These are phyloP conservation scores for Mycena haematopus DNA, from an alignment of 768 basidiomycete species.

Conservation along the genomic window DNA sequence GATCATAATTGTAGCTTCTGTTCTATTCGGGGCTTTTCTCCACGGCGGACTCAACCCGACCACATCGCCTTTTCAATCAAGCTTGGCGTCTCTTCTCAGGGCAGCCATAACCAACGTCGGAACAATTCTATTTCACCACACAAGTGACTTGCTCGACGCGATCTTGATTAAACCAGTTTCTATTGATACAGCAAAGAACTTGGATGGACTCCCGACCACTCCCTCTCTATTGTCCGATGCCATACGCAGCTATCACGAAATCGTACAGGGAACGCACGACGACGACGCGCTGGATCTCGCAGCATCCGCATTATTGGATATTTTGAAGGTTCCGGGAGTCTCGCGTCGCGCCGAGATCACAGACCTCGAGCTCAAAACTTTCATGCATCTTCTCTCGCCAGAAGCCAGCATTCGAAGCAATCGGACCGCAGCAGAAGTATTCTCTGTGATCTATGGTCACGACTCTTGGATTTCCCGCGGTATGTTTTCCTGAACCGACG, in stretches of 20 bases:
- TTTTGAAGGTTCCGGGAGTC: not conserved
- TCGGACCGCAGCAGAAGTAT: conserved; percentile 15
- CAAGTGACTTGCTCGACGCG: too few relatives aligned
- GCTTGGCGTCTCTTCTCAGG: conserved; percentile 5
- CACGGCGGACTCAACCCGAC: conserved; percentile 8
- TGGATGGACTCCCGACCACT: not conserved
- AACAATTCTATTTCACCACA: not conserved
- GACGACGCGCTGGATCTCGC: conserved; percentile 27
- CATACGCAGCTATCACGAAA: conserved; percentile 10
- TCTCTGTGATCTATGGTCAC: conserved; percentile 1
- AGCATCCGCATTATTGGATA: conserved; percentile 17
- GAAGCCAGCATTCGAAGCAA: conserved; percentile 20
- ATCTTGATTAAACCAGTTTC: too few relatives aligned
- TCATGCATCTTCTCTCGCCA: conserved; percentile 14
- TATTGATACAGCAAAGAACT: not conserved
- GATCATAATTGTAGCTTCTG: not conserved
- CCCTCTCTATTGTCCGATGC: not conserved
- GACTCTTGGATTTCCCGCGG: conserved; percentile 3
- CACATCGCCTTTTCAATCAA: conserved; percentile 18
- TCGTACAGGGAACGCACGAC: conserved; percentile 26
- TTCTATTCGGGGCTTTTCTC: not conserved
- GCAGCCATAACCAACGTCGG: not conserved
- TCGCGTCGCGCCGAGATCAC: not conserved
- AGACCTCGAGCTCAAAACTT: not conserved
- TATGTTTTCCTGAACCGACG: too few relatives aligned